Evolutionary conservation across 2,329 filamentous ascomycete genomes (phyloP), one percentile per base, ranked within the genome.

Genomic region (Ampelomyces quisqualis): DNA sequence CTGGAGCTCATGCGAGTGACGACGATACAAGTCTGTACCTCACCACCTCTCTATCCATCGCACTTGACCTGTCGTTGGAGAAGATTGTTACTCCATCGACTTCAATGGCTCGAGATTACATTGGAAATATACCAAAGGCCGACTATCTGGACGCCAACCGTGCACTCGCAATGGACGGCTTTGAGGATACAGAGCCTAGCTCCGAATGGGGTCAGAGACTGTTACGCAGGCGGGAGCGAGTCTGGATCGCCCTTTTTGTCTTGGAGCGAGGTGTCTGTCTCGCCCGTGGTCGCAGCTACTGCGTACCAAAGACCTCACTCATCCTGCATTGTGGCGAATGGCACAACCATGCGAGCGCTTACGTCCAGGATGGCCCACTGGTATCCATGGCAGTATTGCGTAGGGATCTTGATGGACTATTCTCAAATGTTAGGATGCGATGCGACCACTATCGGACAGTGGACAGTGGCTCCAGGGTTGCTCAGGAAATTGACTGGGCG

Each of bases 1-100:
- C 82, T 1, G 81, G 82, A 2, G 45, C 49, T 70, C 81, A 85
- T 55, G 83, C 80, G 62, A 82, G 82, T 7, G 84, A 88, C 49
- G 85, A 88, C 45, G 84, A 87, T 54, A 86, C 85, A 0, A 86
- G 83, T 43, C 77, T 80, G 28, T 88, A 86, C 51, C 79, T 88
- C 38, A 79, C 83, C 2, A 82, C 84, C 69, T 84, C 85, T 1
- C 71, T 85, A 7, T 84, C 81, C 1, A 80, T 88, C 45, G 83
- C 85, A 0, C 70, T 87, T 22, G 85, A 88, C 53, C 55, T 88
- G 7, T 84, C 80, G 1, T 64, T 88, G 10, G 84, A 88, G 65
- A 88, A 88, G 57, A 78, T 85, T 4, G 75, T 87, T 3, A 71
- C 81, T 0, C 77, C 82, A 0, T 75, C 77, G 50, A 62, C 74